Conservation (phyloP, 1,284 basidiomycete genomes). For the Boletus mariae region DNA sequence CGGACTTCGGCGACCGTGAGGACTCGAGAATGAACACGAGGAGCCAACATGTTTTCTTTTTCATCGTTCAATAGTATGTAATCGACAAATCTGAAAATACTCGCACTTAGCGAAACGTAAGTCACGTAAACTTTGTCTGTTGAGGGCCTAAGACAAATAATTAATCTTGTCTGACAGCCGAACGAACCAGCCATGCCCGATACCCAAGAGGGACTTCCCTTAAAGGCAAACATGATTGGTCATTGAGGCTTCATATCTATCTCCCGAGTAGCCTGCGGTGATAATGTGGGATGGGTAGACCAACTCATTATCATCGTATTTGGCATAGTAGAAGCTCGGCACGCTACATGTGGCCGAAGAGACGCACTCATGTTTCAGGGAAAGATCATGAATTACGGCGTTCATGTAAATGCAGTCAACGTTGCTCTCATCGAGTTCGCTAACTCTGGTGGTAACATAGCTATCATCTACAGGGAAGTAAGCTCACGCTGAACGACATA, state of each 20-base stretch:
- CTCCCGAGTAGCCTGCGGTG: conserved; percentile 41
- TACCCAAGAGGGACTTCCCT: conserved; percentile 5
- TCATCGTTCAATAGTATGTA: background rate
- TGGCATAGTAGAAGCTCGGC: conserved; percentile 13
- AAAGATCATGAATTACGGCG: conserved; percentile 8
- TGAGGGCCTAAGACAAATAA: background rate
- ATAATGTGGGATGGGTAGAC: conserved; percentile 33
- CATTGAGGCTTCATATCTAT: conserved; percentile 47
- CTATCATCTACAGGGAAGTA: conserved; percentile 37
- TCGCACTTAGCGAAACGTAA: conserved; percentile 9
- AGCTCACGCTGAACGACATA: conserved; percentile 5
- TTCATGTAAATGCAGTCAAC: conserved; percentile 7
- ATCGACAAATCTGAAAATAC: background rate
- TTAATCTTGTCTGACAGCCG: conserved; percentile 53
- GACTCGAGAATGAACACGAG: background rate
- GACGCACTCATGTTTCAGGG: conserved; percentile 4
- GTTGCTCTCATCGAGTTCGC: conserved; percentile 20
- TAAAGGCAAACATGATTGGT: conserved; percentile 33
- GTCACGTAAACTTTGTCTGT: background rate
- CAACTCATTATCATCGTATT: conserved; percentile 31
- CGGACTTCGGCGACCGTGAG: background rate
- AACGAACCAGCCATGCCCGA: conserved; percentile 52
- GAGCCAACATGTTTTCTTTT: background rate
- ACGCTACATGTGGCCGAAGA: background rate
- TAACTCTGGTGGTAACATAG: conserved; percentile 44